phyloP scores from a whole-genome alignment of 352 stramenopile species.

The Elongisporangium prolatum region DNA sequence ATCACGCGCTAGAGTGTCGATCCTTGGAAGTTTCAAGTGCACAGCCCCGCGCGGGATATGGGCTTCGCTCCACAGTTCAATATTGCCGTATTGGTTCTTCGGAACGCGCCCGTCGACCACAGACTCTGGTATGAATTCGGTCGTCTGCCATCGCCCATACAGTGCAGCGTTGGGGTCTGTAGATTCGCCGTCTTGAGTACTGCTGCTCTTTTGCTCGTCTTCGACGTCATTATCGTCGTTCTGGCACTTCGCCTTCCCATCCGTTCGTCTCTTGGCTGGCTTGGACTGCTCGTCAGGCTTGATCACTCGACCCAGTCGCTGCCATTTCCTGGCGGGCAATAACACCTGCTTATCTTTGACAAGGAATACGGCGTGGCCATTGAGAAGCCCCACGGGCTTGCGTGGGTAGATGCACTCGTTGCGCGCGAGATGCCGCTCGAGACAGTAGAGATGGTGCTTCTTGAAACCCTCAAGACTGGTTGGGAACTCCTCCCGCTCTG shows the following conservation, averaged over 20 bases:
- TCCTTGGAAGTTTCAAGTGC: constrained; percentile 60
- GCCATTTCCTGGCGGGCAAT: constrained; percentile 67
- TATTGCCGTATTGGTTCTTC: constrained; percentile 86
- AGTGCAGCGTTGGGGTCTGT: constrained; percentile 15
- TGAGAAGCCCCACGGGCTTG: constrained; percentile 73
- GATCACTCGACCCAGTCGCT: constrained; percentile 58
- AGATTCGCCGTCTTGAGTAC: background rate
- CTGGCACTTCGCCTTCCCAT: constrained; percentile 7
- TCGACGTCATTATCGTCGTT: constrained; percentile 12
- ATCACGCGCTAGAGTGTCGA: constrained; percentile 54
- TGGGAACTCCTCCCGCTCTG: constrained; percentile 56
- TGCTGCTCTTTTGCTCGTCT: background rate
- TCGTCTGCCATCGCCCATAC: constrained; percentile 81
- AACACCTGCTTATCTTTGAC: constrained; percentile 51
- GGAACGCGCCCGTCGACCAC: constrained; percentile 64
- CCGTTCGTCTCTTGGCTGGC: constrained; percentile 48
- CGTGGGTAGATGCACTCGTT: constrained; percentile 66
- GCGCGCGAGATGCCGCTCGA: constrained; percentile 63
- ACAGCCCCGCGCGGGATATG: constrained; percentile 54
- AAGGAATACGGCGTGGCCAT: constrained; percentile 67
- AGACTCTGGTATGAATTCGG: constrained; percentile 32
- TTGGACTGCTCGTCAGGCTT: constrained; percentile 37
- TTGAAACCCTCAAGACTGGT: constrained; percentile 71
- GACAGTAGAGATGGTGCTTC: constrained; percentile 75
- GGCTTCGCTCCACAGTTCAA: constrained; percentile 78